Evolutionary conservation across 805 yeast genomes (phyloP).

Genomic region (Wickerhamiella bombiphila): DNA sequence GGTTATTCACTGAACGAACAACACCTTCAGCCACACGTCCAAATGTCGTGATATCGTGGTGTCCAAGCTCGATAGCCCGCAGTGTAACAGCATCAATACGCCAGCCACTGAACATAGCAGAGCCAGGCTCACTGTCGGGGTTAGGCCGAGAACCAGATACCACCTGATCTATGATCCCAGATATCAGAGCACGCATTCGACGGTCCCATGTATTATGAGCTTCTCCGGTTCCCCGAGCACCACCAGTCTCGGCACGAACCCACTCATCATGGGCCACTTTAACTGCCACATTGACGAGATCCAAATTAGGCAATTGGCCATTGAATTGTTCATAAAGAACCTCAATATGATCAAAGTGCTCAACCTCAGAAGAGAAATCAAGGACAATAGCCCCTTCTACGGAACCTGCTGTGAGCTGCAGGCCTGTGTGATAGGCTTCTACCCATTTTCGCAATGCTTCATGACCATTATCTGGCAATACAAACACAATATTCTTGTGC

Average conservation of each 20-base stretch:
- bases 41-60: slow-evolving; percentile 71
- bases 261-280: slow-evolving; percentile 62
- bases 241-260: slow-evolving; percentile 52
- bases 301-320: slow-evolving; percentile 92
- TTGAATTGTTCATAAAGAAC: slow-evolving; percentile 74
- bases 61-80: slow-evolving; percentile 41
- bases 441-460: slow-evolving; percentile 75
- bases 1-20: slow-evolving; percentile 77
- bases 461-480: slow-evolving; percentile 59
- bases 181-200: slow-evolving; percentile 42
- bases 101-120: slow-evolving; percentile 93
- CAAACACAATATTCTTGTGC: slow-evolving; percentile 87
- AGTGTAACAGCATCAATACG: slow-evolving; percentile 81
- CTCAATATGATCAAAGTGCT: slow-evolving; percentile 60
- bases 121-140: slow-evolving; percentile 32
- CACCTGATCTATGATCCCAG: slow-evolving; percentile 57
- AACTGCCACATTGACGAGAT: slow-evolving; percentile 71
- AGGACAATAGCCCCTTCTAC: slow-evolving; percentile 80
- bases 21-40: slow-evolving; percentile 83
- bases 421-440: slow-evolving; percentile 72
- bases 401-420: slow-evolving; percentile 84
- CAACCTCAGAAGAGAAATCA: slow-evolving; percentile 56
- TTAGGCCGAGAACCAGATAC: slow-evolving; percentile 50
- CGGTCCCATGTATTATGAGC: slow-evolving; percentile 27
- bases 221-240: slow-evolving; percentile 12